phyloP scores from a whole-genome alignment of 2,329 filamentous ascomycete genomes.

The Aspergillus vadensis region DNA sequence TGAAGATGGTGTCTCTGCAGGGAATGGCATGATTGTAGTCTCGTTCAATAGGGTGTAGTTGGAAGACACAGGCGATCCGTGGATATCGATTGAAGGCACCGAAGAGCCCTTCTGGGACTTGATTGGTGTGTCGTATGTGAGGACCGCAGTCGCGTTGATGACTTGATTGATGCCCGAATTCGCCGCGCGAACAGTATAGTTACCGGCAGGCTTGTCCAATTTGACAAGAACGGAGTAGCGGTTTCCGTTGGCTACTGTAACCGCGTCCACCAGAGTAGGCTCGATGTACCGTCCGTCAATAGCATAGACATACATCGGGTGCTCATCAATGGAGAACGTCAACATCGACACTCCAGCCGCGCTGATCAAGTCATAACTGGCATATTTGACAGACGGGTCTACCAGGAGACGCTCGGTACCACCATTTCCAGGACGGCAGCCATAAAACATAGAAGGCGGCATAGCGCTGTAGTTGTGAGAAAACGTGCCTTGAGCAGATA shows the following conservation, averaged over 20 bases:
- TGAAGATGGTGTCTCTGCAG: conserved; percentile 45
- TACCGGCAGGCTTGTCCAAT: conserved; percentile 47
- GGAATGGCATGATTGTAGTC: conserved; percentile 49
- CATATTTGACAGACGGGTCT: conserved; percentile 43
- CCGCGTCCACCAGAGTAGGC: conserved; percentile 36
- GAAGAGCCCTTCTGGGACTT: conserved; percentile 26
- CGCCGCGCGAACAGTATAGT: conserved; percentile 58
- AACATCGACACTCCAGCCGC: conserved; percentile 53
- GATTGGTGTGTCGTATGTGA: conserved; percentile 44
- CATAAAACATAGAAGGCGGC: conserved; percentile 30
- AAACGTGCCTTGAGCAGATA: conserved; percentile 18
- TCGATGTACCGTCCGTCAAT: conserved; percentile 43
- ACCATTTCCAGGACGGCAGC: conserved; percentile 51
- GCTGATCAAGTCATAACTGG: conserved; percentile 56
- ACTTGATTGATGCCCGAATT: conserved; percentile 55
- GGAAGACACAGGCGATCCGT: conserved; percentile 45
- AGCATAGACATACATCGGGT: conserved; percentile 44
- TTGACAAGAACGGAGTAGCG: conserved; percentile 43
- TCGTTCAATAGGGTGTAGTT: conserved; percentile 51
- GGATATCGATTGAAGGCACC: conserved; percentile 52
- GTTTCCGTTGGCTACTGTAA: conserved; percentile 33
- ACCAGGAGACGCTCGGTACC: conserved; percentile 48
- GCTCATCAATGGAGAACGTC: conserved; percentile 48
- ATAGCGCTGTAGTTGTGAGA: conserved; percentile 26
- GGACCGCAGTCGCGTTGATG: conserved; percentile 52